Conservation (phyloP, 768 basidiomycete genomes). For the Goffeauzyma gilvescens region DNA sequence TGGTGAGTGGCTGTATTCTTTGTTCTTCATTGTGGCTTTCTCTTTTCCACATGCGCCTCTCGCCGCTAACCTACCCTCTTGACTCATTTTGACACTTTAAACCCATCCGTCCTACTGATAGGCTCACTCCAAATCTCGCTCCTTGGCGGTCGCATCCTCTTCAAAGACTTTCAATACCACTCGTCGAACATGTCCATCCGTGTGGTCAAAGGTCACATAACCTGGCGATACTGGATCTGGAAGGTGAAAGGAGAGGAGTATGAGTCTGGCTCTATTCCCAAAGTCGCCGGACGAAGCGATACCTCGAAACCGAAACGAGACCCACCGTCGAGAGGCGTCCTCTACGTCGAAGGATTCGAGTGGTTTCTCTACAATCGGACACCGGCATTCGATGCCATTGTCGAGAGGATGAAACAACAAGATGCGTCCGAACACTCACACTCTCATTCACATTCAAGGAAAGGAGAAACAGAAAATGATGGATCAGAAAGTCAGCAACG, state of each 20-base stretch:
- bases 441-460: no score
- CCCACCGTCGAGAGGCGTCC: constrained; percentile 57
- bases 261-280: neutral
- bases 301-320: no score
- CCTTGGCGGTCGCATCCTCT: constrained; percentile 63
- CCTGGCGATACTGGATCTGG: constrained; percentile 89
- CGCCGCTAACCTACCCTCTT: no score
- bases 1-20: constrained; percentile 36
- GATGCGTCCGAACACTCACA: no score
- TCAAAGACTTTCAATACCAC: constrained; percentile 75
- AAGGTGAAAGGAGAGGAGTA: constrained; percentile 52
- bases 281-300: neutral
- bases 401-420: constrained; percentile 56
- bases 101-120: no score
- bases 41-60: neutral
- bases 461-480: no score
- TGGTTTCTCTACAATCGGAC: constrained; percentile 86
- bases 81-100: no score
- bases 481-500: no score
- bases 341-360: constrained; percentile 68
- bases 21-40: neutral
- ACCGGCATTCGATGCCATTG: constrained; percentile 67
- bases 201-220: constrained; percentile 63
- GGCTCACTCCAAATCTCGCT: constrained; percentile 84
- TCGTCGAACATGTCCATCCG: constrained; percentile 79